A percentile compares a stretch with the other conserved stretches of the same genome.
Evolutionary conservation across 495 filamentous ascomycete species (phyloP).

Genomic region (Neurospora tetrasperma): DNA sequence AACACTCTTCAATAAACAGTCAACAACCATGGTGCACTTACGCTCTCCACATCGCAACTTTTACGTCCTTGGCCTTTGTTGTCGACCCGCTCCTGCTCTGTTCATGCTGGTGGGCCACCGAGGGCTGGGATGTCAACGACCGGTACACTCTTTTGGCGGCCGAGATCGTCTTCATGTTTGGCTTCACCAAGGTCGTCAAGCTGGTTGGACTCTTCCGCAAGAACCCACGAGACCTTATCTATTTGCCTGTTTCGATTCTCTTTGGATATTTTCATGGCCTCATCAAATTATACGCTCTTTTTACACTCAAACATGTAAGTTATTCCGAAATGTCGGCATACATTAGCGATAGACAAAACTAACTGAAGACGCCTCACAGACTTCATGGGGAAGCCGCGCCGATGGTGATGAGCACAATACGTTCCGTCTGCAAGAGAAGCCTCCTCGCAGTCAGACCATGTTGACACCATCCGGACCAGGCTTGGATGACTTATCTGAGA

Average conservation of each 20-base stretch:
- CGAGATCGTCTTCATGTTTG: constrained; percentile 41
- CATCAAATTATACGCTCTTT: constrained; percentile 65
- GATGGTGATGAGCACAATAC: constrained; percentile 55
- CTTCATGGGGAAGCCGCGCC: constrained; percentile 59
- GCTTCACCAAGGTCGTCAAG: constrained; percentile 67
- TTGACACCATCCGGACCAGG: constrained; percentile 30
- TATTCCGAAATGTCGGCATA: neutral
- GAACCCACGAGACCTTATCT: constrained; percentile 57
- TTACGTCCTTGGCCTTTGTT: constrained; percentile 58
- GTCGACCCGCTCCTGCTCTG: constrained; percentile 53
- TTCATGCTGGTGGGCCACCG: constrained; percentile 41
- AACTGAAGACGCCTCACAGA: constrained; percentile 31
- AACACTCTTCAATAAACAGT: constrained; percentile 25
- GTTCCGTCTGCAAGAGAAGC: constrained; percentile 42
- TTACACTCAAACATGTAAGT: constrained; percentile 60
- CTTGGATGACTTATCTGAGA: constrained; percentile 11
- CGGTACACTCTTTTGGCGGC: constrained; percentile 37
- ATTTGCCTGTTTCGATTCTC: constrained; percentile 61
- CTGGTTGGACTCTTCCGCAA: constrained; percentile 61
- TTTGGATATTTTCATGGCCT: constrained; percentile 71
- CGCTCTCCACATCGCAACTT: constrained; percentile 62
- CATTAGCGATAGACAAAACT: constrained; percentile 4
- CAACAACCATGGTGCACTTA: constrained; percentile 68
- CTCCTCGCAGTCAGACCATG: constrained; percentile 37
- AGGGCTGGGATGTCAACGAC: constrained; percentile 30